These are phyloP conservation scores for Nigrograna mackinnonii DNA, from an alignment of 2,329 filamentous ascomycete genomes.

Conservation along the genomic window DNA sequence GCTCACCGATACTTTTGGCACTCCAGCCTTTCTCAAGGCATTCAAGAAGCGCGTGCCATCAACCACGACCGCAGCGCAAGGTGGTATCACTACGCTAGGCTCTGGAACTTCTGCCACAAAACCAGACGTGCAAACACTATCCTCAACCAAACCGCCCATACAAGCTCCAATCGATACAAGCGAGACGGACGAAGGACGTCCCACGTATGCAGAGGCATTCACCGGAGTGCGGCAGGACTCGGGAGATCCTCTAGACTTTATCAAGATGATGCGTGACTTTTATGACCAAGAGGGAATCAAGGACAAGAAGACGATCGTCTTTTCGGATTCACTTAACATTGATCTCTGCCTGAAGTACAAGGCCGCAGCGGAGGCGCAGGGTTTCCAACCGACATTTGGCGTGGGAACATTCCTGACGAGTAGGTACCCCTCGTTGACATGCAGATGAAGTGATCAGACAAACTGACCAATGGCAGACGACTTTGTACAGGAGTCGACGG, in stretches of 20 bases:
- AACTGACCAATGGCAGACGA: constrained; percentile 64
- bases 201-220: constrained; percentile 83
- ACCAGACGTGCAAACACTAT: constrained; percentile 40
- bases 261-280: constrained; percentile 78
- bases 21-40: constrained; percentile 80
- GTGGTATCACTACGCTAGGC: constrained; percentile 41
- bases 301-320: constrained; percentile 86
- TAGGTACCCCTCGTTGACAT: constrained; percentile 35
- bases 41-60: constrained; percentile 71
- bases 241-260: constrained; percentile 79
- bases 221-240: constrained; percentile 88
- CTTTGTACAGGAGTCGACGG: constrained; percentile 72
- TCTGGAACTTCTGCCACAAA: constrained; percentile 48
- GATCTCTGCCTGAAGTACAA: constrained; percentile 92
- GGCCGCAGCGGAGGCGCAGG: constrained; percentile 74
- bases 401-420: constrained; percentile 94
- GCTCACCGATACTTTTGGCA: constrained; percentile 95
- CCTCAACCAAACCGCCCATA: constrained; percentile 46
- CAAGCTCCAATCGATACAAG: constrained; percentile 45
- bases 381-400: constrained; percentile 87
- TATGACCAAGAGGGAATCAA: constrained; percentile 76
- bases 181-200: constrained; percentile 47
- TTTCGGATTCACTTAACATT: constrained; percentile 92
- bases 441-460: too few species aligned
- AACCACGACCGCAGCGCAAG: constrained; percentile 45